phyloP scores from a whole-genome alignment of 2,329 filamentous ascomycete species.

The Colletotrichum cereale region DNA sequence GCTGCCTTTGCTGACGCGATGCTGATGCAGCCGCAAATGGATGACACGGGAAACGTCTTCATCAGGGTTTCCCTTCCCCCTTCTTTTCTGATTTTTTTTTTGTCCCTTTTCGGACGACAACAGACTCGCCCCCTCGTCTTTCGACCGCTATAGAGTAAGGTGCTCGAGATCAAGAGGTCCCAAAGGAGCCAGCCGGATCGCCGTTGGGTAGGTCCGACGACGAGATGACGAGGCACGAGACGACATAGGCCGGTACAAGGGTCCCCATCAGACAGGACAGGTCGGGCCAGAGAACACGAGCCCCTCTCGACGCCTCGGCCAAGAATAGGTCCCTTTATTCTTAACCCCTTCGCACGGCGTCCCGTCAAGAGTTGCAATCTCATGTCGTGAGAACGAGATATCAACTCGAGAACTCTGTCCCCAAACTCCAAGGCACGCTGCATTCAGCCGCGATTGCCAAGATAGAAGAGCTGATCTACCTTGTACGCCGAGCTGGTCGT shows the following conservation, averaged over 20 bases:
- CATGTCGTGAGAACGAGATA: not conserved
- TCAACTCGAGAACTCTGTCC: constrained; percentile 1
- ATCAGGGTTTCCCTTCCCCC: not conserved
- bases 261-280: not conserved
- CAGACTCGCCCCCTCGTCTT: not conserved
- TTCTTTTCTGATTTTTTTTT: not conserved
- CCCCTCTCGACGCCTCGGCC: constrained; percentile 14
- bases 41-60: constrained; percentile 9
- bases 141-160: not conserved
- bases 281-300: not conserved
- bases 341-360: not conserved
- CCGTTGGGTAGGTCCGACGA: constrained; percentile 5
- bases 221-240: constrained; percentile 21
- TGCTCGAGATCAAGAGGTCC: not conserved
- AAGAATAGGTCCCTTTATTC: constrained; percentile 1
- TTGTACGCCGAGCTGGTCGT: constrained; percentile 6
- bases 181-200: constrained; percentile 14
- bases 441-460: constrained; percentile 29
- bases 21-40: constrained; percentile 6
- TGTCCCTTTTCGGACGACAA: constrained; percentile 23
- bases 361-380: not conserved
- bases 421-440: not conserved
- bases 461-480: constrained; percentile 17
- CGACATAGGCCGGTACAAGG: not conserved
- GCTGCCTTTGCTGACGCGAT: not conserved